phyloP scores from a whole-genome alignment of 2,329 filamentous ascomycete genomes.

The Aspergillus ochraceoroseus region DNA sequence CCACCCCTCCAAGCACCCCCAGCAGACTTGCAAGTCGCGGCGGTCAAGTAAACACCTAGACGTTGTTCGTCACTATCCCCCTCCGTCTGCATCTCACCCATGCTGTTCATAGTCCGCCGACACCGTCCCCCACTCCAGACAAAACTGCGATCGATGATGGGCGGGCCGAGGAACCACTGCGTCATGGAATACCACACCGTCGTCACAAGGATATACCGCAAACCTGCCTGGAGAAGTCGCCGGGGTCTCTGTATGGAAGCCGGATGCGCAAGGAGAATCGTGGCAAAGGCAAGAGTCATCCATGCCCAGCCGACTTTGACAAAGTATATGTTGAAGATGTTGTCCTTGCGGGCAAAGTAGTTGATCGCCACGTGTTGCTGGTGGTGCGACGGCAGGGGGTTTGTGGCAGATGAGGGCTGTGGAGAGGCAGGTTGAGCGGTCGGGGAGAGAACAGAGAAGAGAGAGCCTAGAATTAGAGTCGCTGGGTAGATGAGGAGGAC shows the following conservation, averaged over 20 bases:
- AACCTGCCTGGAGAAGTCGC: constrained; percentile 53
- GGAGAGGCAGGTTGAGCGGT: constrained; percentile 52
- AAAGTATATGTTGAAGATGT: constrained; percentile 86
- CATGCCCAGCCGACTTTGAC: constrained; percentile 95
- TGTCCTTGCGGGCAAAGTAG: constrained; percentile 93
- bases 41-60: constrained; percentile 55
- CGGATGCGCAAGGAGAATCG: constrained; percentile 65
- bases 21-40: constrained; percentile 72
- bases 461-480: constrained; percentile 72
- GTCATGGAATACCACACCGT: constrained; percentile 78
- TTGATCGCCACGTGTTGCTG: constrained; percentile 38
- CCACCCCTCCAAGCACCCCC: constrained; percentile 88
- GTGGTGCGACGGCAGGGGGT: constrained; percentile 13
- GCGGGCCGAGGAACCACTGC: constrained; percentile 93
- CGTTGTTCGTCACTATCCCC: constrained; percentile 21
- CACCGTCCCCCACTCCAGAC: constrained; percentile 83
- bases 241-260: constrained; percentile 47
- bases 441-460: constrained; percentile 75
- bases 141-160: constrained; percentile 86
- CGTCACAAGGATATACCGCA: constrained; percentile 70
- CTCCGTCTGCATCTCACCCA: constrained; percentile 25
- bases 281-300: constrained; percentile 69
- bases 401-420: constrained; percentile 31
- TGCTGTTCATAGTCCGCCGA: constrained; percentile 53
- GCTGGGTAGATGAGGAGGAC: constrained; percentile 68